Evolutionary conservation across 2,329 filamentous ascomycete genomes (phyloP).

Genomic region (Colletotrichum karsti): DNA sequence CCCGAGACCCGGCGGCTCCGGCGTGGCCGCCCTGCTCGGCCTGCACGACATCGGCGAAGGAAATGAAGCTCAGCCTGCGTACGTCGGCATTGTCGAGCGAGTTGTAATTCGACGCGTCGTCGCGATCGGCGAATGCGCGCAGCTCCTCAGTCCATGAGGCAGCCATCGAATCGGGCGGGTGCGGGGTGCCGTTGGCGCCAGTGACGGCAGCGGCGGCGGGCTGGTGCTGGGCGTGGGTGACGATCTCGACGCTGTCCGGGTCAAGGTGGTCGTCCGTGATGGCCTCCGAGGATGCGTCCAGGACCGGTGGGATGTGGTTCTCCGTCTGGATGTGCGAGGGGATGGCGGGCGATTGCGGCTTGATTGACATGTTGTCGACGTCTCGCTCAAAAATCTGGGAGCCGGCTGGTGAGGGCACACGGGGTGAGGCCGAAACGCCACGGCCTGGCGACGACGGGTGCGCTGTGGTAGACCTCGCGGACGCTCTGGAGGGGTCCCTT

Average conservation of each 20-base stretch:
- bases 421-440: conserved; percentile 75
- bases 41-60: conserved; percentile 95
- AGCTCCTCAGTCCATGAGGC: conserved; percentile 67
- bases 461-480: conserved; percentile 46
- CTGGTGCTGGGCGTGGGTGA: conserved; percentile 86
- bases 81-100: conserved; percentile 81
- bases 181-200: conserved; percentile 48
- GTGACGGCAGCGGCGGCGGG: conserved; percentile 76
- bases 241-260: conserved; percentile 90
- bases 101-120: conserved; percentile 81
- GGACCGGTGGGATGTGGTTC: conserved; percentile 89
- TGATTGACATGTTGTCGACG: conserved; percentile 82
- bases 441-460: conserved; percentile 72
- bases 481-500: conserved; percentile 44
- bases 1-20: conserved; percentile 61
- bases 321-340: conserved; percentile 94
- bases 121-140: conserved; percentile 57
- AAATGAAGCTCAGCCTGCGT: conserved; percentile 90
- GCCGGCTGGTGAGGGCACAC: conserved; percentile 79
- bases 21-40: conserved; percentile 75
- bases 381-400: conserved; percentile 93
- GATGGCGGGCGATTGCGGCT: conserved; percentile 83
- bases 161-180: conserved; percentile 49
- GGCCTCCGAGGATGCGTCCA: conserved; percentile 90
- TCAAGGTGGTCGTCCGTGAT: conserved; percentile 89